Evolutionary conservation across 306 rosid genomes (phyloP).

Genomic region (Cercis canadensis): DNA sequence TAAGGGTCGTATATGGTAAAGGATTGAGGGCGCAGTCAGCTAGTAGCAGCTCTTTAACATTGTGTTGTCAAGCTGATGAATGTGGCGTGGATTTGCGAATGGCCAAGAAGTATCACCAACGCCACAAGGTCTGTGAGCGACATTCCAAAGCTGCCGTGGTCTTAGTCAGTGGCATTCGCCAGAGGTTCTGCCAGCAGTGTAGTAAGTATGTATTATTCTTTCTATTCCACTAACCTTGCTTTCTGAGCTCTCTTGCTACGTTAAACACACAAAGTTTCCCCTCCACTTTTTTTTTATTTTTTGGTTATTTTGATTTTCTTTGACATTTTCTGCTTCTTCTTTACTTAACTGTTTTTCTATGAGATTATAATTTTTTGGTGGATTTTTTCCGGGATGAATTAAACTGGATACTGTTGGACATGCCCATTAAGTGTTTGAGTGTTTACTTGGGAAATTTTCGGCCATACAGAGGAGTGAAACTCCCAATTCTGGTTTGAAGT

Average conservation of each 20-base stretch:
- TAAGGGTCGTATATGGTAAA: constrained; percentile 31
- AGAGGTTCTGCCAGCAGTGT: constrained; percentile 52
- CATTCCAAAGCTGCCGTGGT: constrained; percentile 45
- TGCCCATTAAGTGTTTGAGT: background rate
- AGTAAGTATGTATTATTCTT: constrained; percentile 33
- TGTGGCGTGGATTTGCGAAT: constrained; percentile 29
- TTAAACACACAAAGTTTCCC: no score
- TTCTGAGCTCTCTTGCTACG: no score
- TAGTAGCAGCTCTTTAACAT: background rate
- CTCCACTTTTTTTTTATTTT: no score
- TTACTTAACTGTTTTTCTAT: no score
- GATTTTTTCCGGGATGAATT: background rate
- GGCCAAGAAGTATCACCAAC: constrained; percentile 41
- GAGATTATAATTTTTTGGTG: no score
- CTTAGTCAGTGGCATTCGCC: constrained; percentile 41
- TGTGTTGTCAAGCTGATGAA: constrained; percentile 44
- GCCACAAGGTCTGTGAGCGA: constrained; percentile 45
- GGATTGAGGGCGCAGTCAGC: background rate
- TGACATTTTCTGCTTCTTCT: no score
- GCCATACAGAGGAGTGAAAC: background rate
- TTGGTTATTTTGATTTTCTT: no score
- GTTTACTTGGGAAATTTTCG: background rate
- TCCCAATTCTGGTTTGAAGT: no score
- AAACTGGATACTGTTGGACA: background rate
- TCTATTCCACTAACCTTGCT: no score